Base-by-base conservation (phyloP, 257 asterid species). In the Euphrasia confusa region DNA sequence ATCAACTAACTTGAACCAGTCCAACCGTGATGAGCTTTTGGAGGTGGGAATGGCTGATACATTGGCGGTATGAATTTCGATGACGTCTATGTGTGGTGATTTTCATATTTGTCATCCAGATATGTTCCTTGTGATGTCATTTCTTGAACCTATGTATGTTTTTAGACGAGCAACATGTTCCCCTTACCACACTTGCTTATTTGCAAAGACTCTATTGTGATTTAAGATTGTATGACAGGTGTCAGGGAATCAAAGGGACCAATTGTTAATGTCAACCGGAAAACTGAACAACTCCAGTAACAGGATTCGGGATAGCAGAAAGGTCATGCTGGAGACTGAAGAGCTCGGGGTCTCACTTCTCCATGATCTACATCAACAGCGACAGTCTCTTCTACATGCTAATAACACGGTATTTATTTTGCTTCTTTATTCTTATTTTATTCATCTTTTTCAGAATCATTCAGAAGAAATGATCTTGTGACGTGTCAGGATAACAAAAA, bases 31-130 rank as follows among this genome's bases (percentile, higher is more conserved):
- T 79, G 93, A 84, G 70, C 77, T 89, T 63, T 78, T 89, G 74
- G 96, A 89, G 68, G 78, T 93, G 30, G 96, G 96, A 64, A 70
- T 86, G 87, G 90, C 90, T 55, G 94, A 89, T 74, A 81, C 91
- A 57, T 52, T 81, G 55, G 72, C 86, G 37, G 95, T 89, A 79
- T 26, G 86, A 68, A 17, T 65, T 45, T 2, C 58, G 14, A 15
- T 47, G 28, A 10, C 58, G 39, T 58, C 32, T 13, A 33, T 49
- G 49, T 7, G 21, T 61, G 61, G 13, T 47, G 26, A 21, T 42
- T 32, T 56, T 37, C 54, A 37, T 9, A 57, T 35, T 45, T 11
- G 44, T 33, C 62, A 10, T 27, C 7, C 10, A 35, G 24, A 1
- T 21, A 1, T 28, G 50, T 48, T 15, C 24, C 4, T 13, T 42